A percentile compares a stretch with the other conserved stretches of the same genome.
Conservation (phyloP, 441 rosid species). For the Raphanus hybrid region DNA sequence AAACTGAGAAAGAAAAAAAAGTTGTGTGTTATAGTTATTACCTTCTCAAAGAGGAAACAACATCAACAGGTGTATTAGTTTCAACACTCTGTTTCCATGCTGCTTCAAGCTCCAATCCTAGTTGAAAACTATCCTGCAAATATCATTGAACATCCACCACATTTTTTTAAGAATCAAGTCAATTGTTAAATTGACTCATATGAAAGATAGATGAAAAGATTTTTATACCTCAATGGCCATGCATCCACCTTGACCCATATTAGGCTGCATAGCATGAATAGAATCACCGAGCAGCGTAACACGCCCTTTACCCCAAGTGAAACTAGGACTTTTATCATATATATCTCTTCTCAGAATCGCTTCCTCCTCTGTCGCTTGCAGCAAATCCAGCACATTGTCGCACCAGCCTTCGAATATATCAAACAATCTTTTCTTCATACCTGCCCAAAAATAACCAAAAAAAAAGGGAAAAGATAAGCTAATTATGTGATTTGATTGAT, state of each 20-base stretch:
- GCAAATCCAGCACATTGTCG: slow-evolving; percentile 79
- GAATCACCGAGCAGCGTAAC: slow-evolving; percentile 95
- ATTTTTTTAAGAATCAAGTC: not conserved
- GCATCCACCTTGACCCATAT: slow-evolving; percentile 95
- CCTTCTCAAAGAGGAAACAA: slow-evolving; percentile 80
- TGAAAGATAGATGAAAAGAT: not conserved
- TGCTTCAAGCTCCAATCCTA: slow-evolving; percentile 82
- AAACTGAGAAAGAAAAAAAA: not conserved
- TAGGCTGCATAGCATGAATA: slow-evolving; percentile 96
- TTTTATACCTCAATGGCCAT: slow-evolving; percentile 89
- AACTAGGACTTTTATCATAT: slow-evolving; percentile 71
- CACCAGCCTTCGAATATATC: slow-evolving; percentile 91
- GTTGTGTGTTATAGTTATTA: slow-evolving; percentile 29
- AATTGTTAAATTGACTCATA: not conserved
- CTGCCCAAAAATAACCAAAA: slow-evolving; percentile 40
- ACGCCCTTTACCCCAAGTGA: slow-evolving; percentile 89
- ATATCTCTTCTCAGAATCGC: slow-evolving; percentile 88
- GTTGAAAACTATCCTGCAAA: slow-evolving; percentile 84
- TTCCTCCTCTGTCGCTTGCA: slow-evolving; percentile 77
- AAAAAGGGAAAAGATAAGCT: not conserved
- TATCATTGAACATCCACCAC: not conserved
- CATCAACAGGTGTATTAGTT: slow-evolving; percentile 58
- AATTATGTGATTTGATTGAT: no score
- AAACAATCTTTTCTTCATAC: slow-evolving; percentile 78
- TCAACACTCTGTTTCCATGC: slow-evolving; percentile 68